Conservation (phyloP, 2,329 filamentous ascomycete genomes). For the Emericellopsis atlantica region DNA sequence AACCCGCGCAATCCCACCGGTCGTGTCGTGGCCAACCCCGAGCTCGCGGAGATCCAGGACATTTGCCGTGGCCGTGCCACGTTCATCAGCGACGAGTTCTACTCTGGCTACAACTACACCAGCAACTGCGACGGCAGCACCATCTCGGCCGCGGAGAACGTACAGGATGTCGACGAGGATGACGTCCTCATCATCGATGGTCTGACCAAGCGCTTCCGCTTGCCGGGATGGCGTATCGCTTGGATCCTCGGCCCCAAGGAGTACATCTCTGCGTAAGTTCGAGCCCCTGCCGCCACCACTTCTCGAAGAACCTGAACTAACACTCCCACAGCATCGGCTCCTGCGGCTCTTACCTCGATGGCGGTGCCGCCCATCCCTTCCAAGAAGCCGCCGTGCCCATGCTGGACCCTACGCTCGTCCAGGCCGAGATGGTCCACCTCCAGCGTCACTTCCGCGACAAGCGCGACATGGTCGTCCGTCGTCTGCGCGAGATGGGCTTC, state of each 20-base stretch:
- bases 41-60: conserved; percentile 83
- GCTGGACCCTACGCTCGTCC: conserved; percentile 76
- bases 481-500: conserved; percentile 80
- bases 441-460: conserved; percentile 84
- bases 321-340: conserved; percentile 53
- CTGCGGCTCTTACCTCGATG: conserved; percentile 88
- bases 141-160: conserved; percentile 79
- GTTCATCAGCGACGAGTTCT: conserved; percentile 93
- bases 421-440: conserved; percentile 76
- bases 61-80: conserved; percentile 85
- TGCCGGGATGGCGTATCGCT: conserved; percentile 91
- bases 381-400: conserved; percentile 87
- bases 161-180: conserved; percentile 79
- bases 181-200: conserved; percentile 93
- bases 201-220: conserved; percentile 89
- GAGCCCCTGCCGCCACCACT: too few relatives aligned
- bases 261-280: conserved; percentile 67
- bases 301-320: conserved; percentile 4
- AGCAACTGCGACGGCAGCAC: conserved; percentile 82
- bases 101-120: conserved; percentile 92
- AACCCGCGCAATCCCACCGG: conserved; percentile 95
- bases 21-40: conserved; percentile 71
- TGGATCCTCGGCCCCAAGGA: conserved; percentile 93
- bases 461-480: conserved; percentile 77
- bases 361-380: conserved; percentile 89